These are phyloP conservation scores for Trichoderma sp. DNA, from an alignment of 2,329 filamentous ascomycete species.

Conservation along the genomic window DNA sequence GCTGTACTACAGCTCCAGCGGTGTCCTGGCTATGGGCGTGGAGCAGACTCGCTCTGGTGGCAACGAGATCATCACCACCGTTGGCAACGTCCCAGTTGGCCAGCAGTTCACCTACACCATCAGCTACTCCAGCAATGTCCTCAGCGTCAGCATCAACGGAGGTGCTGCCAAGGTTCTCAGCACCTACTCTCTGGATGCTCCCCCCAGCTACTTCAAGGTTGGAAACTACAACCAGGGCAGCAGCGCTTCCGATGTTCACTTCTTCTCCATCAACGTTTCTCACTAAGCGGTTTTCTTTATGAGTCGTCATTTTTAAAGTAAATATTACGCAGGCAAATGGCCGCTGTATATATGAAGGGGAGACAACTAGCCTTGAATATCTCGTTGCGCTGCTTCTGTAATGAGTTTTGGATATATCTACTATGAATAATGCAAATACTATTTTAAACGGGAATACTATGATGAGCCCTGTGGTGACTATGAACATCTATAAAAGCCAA, in stretches of 20 bases:
- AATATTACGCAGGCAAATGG: not conserved
- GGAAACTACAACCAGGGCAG: slow-evolving; percentile 39
- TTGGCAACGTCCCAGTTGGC: slow-evolving; percentile 37
- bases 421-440: not conserved
- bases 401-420: not conserved
- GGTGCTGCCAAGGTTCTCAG: slow-evolving; percentile 26
- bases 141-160: slow-evolving; percentile 35
- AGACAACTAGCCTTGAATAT: not conserved
- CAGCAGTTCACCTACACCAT: slow-evolving; percentile 38
- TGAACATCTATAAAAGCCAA: not conserved
- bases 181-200: slow-evolving; percentile 31
- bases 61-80: slow-evolving; percentile 31
- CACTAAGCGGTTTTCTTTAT: slow-evolving; percentile 26
- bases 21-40: slow-evolving; percentile 38
- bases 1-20: slow-evolving; percentile 37
- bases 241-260: slow-evolving; percentile 28
- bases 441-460: not conserved
- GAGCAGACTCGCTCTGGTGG: slow-evolving; percentile 32
- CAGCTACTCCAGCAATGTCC: slow-evolving; percentile 34
- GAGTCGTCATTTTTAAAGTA: not conserved
- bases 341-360: not conserved
- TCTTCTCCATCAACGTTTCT: slow-evolving; percentile 24
- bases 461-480: not conserved
- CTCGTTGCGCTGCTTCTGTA: not conserved
- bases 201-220: slow-evolving; percentile 39